Evolutionary conservation across 257 asterid genomes (phyloP), one percentile per base, ranked within the genome.

Genomic region (Echium plantagineum): DNA sequence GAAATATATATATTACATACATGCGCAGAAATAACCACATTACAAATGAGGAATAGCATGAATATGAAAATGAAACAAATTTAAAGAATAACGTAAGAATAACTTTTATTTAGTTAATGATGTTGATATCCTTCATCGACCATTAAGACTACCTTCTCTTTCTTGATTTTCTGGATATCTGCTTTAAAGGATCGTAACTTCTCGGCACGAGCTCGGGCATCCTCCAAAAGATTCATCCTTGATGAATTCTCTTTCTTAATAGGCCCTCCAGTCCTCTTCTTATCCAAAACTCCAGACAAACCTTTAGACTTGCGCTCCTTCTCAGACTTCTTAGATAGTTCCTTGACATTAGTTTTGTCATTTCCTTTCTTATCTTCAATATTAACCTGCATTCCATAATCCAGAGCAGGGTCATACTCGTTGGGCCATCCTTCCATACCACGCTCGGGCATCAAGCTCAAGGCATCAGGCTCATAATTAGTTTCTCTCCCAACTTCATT

Each of bases 191-290:
- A 71, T 77, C 99, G 84, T 70, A 93, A 73, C 63, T 57, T 89
- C 69, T 93, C 99, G 52, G 97, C 99, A 66, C 95, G 97, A 54
- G 89, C 95, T 53, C 85, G 83, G 47, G 96, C 99, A 75, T 89
- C 96, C 67, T 89, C 96, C 61, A 74, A 56, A 71, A 94, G 85
- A 71, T 82, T 86, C 77, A 74, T 59, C 75, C 83, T 89, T 16
- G 90, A 77, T 60, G 83, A 59, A 73, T 81, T 86, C 38, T 69
- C 83, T 72, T 83, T 89, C 81, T 89, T 78, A 47, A 84, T 63
- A 30, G 90, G 95, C 24, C 96, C 96, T 67, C 89, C 94, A 57
- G 80, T 75, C 75, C 77, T 79, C 69, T 70, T 86, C 83, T 83
- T 83, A 54, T 80, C 78, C 53, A 61, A 63, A 69, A 77, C 62